Percentiles rank a stretch among this genome's conserved stretches.
Evolutionary conservation across 2,329 filamentous ascomycete genomes (phyloP).

Genomic region (Tolypocladium tundrense): DNA sequence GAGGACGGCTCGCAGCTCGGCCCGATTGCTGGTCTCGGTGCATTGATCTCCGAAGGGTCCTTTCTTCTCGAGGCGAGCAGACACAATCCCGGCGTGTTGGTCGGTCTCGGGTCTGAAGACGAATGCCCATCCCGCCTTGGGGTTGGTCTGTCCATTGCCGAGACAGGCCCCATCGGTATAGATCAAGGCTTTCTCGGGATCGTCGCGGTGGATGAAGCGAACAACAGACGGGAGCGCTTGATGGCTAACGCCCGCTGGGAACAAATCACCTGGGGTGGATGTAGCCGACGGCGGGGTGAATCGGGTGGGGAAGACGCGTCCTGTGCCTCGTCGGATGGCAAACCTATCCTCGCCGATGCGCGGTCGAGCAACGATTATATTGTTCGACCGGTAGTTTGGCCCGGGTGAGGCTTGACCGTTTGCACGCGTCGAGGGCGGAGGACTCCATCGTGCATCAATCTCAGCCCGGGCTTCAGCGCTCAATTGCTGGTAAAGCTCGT

Average conservation of each 20-base stretch:
- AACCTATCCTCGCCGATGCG: background rate
- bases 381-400: too few relatives aligned
- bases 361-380: too few relatives aligned
- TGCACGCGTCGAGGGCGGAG: background rate
- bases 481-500: background rate
- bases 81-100: background rate
- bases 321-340: conserved; percentile 2
- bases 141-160: conserved; percentile 25
- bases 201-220: conserved; percentile 6
- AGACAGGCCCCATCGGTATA: conserved; percentile 35
- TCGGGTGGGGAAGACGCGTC: conserved; percentile 6
- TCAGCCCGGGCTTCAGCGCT: background rate
- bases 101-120: conserved; percentile 10
- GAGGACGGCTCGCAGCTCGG: conserved; percentile 2
- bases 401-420: too few relatives aligned
- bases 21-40: conserved; percentile 31
- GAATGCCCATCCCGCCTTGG: conserved; percentile 29
- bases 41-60: conserved; percentile 27
- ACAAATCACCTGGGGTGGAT: conserved; percentile 3
- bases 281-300: conserved; percentile 5
- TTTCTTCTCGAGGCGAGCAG: conserved; percentile 27
- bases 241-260: background rate
- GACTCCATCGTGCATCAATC: background rate
- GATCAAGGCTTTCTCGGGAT: conserved; percentile 20
- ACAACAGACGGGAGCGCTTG: background rate